phyloP scores from a whole-genome alignment of 2,329 filamentous ascomycete species.

The Grosmannia penicillata region DNA sequence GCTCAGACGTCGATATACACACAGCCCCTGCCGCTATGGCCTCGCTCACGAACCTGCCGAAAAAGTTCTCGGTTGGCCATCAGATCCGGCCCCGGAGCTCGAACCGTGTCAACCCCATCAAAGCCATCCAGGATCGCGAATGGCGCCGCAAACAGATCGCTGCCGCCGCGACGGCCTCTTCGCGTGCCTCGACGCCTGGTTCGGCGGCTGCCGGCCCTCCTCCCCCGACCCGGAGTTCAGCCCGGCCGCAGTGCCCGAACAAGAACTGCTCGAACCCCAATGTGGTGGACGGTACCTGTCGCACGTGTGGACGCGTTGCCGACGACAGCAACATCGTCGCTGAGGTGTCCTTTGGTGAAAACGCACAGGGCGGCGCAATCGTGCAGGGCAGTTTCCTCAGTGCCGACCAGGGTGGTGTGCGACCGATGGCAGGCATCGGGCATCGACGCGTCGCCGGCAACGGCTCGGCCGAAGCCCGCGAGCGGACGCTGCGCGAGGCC shows the following conservation, averaged over 20 bases:
- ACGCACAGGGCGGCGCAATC: constrained; percentile 67
- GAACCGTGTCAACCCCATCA: constrained; percentile 27
- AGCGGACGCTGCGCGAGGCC: constrained; percentile 44
- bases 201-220: not conserved
- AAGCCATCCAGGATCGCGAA: constrained; percentile 36
- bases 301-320: constrained; percentile 70
- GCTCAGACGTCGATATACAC: no score
- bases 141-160: constrained; percentile 25
- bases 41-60: constrained; percentile 10
- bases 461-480: constrained; percentile 40
- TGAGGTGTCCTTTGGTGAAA: constrained; percentile 85
- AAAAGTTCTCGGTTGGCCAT: constrained; percentile 11
- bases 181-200: not conserved
- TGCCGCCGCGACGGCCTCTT: constrained; percentile 12
- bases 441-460: constrained; percentile 39
- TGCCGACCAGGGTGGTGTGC: constrained; percentile 69
- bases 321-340: constrained; percentile 81
- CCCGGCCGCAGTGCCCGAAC: constrained; percentile 36
- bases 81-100: constrained; percentile 12
- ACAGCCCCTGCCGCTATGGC: constrained; percentile 1
- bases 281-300: constrained; percentile 56
- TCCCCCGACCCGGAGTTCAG: constrained; percentile 11
- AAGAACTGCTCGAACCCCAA: constrained; percentile 45
- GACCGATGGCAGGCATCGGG: constrained; percentile 45
- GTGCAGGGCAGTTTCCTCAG: constrained; percentile 83